Evolutionary conservation across 805 yeast species (phyloP), one percentile per base, ranked within the genome.

Genomic region (Myxozyma kluyveri): DNA sequence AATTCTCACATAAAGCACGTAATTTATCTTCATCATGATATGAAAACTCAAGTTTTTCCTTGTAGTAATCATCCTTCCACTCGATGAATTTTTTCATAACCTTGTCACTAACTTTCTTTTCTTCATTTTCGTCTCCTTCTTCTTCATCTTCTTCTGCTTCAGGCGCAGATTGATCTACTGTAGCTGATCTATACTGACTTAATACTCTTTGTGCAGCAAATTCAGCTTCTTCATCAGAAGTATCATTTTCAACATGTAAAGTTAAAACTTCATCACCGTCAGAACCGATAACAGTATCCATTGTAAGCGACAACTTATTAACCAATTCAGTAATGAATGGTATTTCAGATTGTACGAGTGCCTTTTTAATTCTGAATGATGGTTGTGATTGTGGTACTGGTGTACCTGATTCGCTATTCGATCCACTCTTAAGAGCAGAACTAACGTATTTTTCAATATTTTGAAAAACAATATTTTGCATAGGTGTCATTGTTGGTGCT

Each of bases 1-100:
- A 93, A 65, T 87, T 89, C 60, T 81, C 81, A 5, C 95, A 78
- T 58, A 88, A 67, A 7, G 80, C 82, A n/a, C 67, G 68, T 59
- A 90, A 69, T 52, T 79, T 69, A 0, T 79, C 84, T 59, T 84
- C 84, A 31, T 80, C 68, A 49, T 82, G 74, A 41, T 67, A 65
- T 3, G 83, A 75, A 57, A 88, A 88, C 1, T 79, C 81, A 55
- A 93, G 74, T 65, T 93, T 93, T n/a, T 80, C 80, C 55, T 79
- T 77, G 69, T 93, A 93, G 67, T 93, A 93, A n/a, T 75, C 68
- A 63, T 84, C 83, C 69, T 89, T 90, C 96, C 97, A 93, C 33
- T 72, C 68, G 50, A 79, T 75, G 64, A 90, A 90, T 66, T 88
- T 86, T 32, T 83, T 80, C 67, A 91, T 88, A 31, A 87, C 69